Percentiles rank a stretch among this genome's conserved stretches.
Evolutionary conservation across 148 eudicot genomes (phyloP).

Genomic region (Dysphania ambrosioides): DNA sequence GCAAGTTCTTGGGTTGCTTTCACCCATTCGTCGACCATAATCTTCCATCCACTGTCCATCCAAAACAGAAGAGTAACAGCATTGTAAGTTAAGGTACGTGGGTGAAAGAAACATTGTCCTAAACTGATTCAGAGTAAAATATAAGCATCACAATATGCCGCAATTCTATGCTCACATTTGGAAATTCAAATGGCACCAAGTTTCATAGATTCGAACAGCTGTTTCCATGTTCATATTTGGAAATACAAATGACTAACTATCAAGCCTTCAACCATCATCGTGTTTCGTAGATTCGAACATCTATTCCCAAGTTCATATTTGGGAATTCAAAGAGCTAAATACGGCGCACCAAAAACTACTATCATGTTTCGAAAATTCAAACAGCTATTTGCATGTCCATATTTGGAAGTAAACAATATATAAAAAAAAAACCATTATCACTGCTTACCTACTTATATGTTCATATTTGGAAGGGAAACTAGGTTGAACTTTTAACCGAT

Average conservation of each 20-base stretch:
- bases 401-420: no score
- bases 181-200: not conserved
- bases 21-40: conserved; percentile 74
- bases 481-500: not conserved
- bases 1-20: conserved; percentile 46
- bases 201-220: not conserved
- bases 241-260: no score
- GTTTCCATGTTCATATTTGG: not conserved
- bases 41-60: conserved; percentile 67
- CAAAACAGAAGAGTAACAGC: conserved; percentile 13
- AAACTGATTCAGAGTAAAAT: not conserved
- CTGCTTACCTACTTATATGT: no score
- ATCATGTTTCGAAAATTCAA: no score
- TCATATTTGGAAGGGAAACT: not conserved
- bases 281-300: not conserved
- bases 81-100: conserved; percentile 1
- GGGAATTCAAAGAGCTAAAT: no score
- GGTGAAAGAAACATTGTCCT: not conserved
- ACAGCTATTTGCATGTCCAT: no score
- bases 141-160: conserved; percentile 10
- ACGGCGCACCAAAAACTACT: no score
- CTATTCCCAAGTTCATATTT: not conserved
- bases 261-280: not conserved
- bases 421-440: no score
- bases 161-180: not conserved